These are phyloP conservation scores for Paraphysoderma sedebokerense DNA, from an alignment of 371 early-diverging fungal species.

Conservation along the genomic window DNA sequence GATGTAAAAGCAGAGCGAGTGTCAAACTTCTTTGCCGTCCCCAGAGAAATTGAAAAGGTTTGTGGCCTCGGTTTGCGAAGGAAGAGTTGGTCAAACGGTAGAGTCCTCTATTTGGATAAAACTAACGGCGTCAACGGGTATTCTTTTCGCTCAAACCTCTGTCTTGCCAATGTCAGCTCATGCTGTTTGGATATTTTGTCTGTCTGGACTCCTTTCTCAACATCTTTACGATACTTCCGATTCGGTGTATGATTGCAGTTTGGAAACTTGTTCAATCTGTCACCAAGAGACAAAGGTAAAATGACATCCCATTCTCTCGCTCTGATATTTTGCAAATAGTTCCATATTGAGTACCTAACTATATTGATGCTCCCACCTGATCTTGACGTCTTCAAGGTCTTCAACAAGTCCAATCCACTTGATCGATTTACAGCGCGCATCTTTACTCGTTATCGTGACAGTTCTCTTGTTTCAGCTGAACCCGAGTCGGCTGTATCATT, in stretches of 20 bases:
- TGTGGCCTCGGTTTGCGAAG: neutral
- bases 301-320: neutral
- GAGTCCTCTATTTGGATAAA: too few species aligned
- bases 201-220: constrained; percentile 87
- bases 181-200: constrained; percentile 76
- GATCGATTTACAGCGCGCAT: constrained; percentile 58
- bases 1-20: too few species aligned
- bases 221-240: constrained; percentile 80
- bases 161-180: constrained; percentile 23
- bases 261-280: constrained; percentile 19
- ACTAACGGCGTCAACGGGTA: too few species aligned
- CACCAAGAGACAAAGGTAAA: constrained; percentile 11
- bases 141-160: neutral
- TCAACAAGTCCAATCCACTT: constrained; percentile 44
- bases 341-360: constrained; percentile 5
- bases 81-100: too few species aligned
- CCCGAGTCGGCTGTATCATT: constrained; percentile 79
- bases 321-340: constrained; percentile 6
- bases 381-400: constrained; percentile 1
- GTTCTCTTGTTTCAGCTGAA: constrained; percentile 58
- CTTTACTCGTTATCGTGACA: constrained; percentile 51
- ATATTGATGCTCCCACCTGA: constrained; percentile 2
- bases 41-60: constrained; percentile 30
- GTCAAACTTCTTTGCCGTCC: constrained; percentile 39
- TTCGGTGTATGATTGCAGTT: constrained; percentile 58